phyloP scores from a whole-genome alignment of 164 flowering plant species.

The Tetracentron sinense region DNA sequence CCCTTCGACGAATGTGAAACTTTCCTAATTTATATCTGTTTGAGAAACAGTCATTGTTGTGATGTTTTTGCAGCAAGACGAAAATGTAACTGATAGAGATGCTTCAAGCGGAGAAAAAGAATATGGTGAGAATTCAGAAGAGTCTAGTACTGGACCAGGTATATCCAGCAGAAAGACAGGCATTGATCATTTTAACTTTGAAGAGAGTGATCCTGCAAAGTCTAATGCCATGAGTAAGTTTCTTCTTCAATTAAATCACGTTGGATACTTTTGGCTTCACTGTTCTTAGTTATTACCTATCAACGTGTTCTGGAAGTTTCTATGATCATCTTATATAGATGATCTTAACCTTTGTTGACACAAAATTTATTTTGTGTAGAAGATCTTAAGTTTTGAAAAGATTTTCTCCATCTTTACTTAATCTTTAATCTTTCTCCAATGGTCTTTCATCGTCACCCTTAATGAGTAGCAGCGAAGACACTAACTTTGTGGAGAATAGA shows the following conservation, averaged over 20 bases:
- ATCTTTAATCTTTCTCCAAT: too few species aligned
- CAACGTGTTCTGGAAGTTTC: too few species aligned
- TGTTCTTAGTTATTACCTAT: background rate
- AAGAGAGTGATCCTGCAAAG: conserved; percentile 63
- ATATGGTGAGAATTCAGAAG: conserved; percentile 13
- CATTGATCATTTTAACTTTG: conserved; percentile 63
- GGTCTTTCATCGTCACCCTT: too few species aligned
- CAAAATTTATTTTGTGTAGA: too few species aligned
- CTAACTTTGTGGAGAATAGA: too few species aligned
- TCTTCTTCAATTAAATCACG: background rate
- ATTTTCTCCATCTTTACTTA: too few species aligned
- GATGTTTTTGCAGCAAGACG: conserved; percentile 41
- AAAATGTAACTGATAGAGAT: conserved; percentile 27
- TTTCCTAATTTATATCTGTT: background rate
- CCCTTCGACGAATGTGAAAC: background rate
- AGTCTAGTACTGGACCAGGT: conserved; percentile 20
- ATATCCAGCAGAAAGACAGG: conserved; percentile 36
- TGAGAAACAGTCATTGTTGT: background rate
- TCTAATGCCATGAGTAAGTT: conserved; percentile 80
- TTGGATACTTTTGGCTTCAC: background rate
- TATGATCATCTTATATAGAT: too few species aligned
- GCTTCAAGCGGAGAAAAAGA: conserved; percentile 24
- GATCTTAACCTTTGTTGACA: too few species aligned
- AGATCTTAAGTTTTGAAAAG: too few species aligned
- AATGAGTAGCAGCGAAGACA: too few species aligned